Conservation (phyloP, 208 protist genomes). For the Crithidia acanthocephali region DNA sequence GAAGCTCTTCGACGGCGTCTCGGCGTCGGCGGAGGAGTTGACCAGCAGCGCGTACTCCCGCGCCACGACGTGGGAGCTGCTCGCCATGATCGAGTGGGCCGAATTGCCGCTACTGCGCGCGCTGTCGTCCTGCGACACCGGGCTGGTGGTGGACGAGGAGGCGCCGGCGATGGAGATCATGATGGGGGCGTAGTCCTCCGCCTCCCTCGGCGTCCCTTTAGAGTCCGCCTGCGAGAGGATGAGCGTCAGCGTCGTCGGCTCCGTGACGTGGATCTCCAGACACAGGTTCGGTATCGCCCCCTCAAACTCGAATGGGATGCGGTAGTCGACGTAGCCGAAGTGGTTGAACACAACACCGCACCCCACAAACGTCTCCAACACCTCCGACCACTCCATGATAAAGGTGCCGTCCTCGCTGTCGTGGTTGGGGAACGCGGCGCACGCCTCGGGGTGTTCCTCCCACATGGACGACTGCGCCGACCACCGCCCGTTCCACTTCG, state of each 20-base stretch:
- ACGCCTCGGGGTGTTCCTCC: constrained; percentile 48
- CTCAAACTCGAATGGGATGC: constrained; percentile 54
- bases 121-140: constrained; percentile 21
- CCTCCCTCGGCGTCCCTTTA: constrained; percentile 33
- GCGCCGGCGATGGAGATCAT: constrained; percentile 50
- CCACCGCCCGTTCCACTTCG: constrained; percentile 67
- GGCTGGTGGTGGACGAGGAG: constrained; percentile 13
- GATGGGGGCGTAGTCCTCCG: constrained; percentile 55
- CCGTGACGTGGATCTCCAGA: constrained; percentile 49
- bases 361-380: constrained; percentile 55
- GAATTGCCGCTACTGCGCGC: constrained; percentile 26
- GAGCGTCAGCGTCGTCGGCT: constrained; percentile 44
- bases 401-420: constrained; percentile 49
- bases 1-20: constrained; percentile 37
- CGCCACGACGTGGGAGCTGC: constrained; percentile 20
- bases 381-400: constrained; percentile 56
- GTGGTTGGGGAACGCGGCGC: constrained; percentile 37
- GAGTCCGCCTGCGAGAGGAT: constrained; percentile 61
- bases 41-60: constrained; percentile 36
- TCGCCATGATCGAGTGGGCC: constrained; percentile 19
- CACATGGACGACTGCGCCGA: constrained; percentile 42
- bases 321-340: constrained; percentile 53
- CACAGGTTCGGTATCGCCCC: constrained; percentile 38
- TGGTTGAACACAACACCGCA: constrained; percentile 54
- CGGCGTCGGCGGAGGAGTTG: constrained; percentile 44